Evolutionary conservation across 495 filamentous ascomycete genomes (phyloP).

Genomic region (Ascobolus immersus): DNA sequence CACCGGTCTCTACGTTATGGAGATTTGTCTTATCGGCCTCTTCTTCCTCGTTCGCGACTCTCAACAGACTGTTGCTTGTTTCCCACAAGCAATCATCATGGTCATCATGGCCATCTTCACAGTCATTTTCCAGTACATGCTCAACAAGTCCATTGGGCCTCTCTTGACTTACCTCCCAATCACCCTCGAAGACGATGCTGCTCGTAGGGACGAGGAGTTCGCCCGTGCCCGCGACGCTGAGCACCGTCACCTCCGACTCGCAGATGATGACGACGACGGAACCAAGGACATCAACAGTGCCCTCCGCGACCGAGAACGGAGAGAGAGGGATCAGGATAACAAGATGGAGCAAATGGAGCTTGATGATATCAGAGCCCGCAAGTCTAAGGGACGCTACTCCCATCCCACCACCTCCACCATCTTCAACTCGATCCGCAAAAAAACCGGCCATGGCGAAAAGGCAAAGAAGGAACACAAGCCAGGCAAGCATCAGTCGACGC

Average conservation of each 20-base stretch:
- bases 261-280: constrained; percentile 27
- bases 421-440: constrained; percentile 1
- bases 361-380: constrained; percentile 22
- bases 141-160: constrained; percentile 68
- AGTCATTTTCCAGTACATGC: constrained; percentile 48
- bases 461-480: constrained; percentile 3
- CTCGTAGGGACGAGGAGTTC: constrained; percentile 69
- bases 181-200: constrained; percentile 84
- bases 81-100: constrained; percentile 78
- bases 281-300: constrained; percentile 20
- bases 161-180: constrained; percentile 78
- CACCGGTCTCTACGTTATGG: constrained; percentile 84
- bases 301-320: constrained; percentile 20
- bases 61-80: constrained; percentile 32
- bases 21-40: constrained; percentile 65
- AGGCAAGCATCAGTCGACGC: background rate
- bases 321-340: constrained; percentile 18
- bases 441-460: constrained; percentile 1
- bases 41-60: constrained; percentile 63
- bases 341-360: constrained; percentile 35
- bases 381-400: constrained; percentile 2
- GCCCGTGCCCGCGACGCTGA: constrained; percentile 47
- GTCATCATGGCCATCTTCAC: constrained; percentile 47
- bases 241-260: constrained; percentile 22
- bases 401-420: constrained; percentile 4